Percentiles rank a stretch among this genome's conserved stretches.
phyloP scores from a whole-genome alignment of 257 asterid species.

The Thymus mandschuricus region DNA sequence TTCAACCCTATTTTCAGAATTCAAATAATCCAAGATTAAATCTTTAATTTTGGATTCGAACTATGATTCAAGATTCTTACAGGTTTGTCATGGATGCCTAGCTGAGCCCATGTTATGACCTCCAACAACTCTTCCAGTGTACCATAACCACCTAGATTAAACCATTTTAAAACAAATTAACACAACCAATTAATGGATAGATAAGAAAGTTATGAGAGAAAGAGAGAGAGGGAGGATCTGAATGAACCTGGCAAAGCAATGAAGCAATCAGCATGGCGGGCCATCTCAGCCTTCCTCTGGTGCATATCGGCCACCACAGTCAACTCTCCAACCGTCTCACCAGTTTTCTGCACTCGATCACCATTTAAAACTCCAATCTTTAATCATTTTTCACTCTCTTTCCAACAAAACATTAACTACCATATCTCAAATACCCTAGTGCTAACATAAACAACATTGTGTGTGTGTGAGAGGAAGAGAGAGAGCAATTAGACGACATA shows the following conservation, averaged over 20 bases:
- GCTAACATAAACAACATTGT: background rate
- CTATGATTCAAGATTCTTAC: slow-evolving; percentile 34
- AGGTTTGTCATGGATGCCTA: slow-evolving; percentile 78
- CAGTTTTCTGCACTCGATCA: slow-evolving; percentile 51
- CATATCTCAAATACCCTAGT: background rate
- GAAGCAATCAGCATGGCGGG: slow-evolving; percentile 70
- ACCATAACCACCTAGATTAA: slow-evolving; percentile 67
- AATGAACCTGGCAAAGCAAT: slow-evolving; percentile 71
- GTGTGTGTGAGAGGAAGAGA: background rate
- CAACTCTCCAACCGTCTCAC: slow-evolving; percentile 65
- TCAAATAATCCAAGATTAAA: no score
- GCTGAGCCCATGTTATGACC: slow-evolving; percentile 78
- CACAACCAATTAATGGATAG: background rate
- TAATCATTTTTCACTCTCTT: background rate
- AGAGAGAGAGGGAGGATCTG: background rate
- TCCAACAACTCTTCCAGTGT: slow-evolving; percentile 73
- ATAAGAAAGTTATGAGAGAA: background rate
- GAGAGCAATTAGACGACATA: background rate
- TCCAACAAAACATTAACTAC: background rate
- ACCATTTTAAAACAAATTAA: background rate
- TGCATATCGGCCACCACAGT: slow-evolving; percentile 68
- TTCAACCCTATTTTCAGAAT: no score
- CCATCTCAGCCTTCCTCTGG: slow-evolving; percentile 83
- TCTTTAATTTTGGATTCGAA: no score
- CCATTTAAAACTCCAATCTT: slow-evolving; percentile 32